A percentile compares a stretch with the other conserved stretches of the same genome.
Conservation (phyloP, 805 yeast genomes). For the Ogataea polymorpha region DNA sequence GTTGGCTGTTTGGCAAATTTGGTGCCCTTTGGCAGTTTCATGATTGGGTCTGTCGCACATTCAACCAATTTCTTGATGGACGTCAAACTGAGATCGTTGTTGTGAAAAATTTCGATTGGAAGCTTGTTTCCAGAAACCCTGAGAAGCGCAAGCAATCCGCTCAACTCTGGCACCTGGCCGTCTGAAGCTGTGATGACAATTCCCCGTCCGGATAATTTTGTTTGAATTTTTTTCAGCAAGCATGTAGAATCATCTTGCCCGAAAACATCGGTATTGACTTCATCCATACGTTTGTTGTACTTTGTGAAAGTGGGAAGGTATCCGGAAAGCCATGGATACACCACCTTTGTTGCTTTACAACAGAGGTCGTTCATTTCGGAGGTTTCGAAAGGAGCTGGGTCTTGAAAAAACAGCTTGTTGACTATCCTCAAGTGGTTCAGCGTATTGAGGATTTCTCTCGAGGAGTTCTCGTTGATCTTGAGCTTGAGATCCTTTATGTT, state of each 20-base stretch:
- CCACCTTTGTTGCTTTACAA: slow-evolving; percentile 14
- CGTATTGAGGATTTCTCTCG: slow-evolving; percentile 23
- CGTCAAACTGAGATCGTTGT: slow-evolving; percentile 36
- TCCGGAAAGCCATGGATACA: slow-evolving; percentile 43
- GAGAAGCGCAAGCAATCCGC: slow-evolving; percentile 46
- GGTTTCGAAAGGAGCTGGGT: slow-evolving; percentile 5
- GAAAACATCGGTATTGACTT: slow-evolving; percentile 11
- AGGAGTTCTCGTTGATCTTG: slow-evolving; percentile 23
- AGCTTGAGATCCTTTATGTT: slow-evolving; percentile 22
- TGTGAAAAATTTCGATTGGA: slow-evolving; percentile 49
- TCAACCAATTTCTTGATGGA: slow-evolving; percentile 34
- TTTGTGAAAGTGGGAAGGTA: slow-evolving; percentile 37
- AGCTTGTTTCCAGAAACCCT: slow-evolving; percentile 46
- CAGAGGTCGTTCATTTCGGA: slow-evolving; percentile 16
- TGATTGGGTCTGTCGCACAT: slow-evolving; percentile 35
- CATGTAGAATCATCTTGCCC: slow-evolving; percentile 18
- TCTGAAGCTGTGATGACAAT: slow-evolving; percentile 52
- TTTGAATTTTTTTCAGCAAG: slow-evolving; percentile 29
- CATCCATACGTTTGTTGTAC: slow-evolving; percentile 28
- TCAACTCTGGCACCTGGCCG: slow-evolving; percentile 42
- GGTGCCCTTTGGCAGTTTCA: slow-evolving; percentile 26
- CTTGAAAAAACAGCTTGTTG: slow-evolving; percentile 21
- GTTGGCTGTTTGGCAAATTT: slow-evolving; percentile 21
- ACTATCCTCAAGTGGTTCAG: slow-evolving; percentile 29
- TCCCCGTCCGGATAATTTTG: slow-evolving; percentile 43